Percentiles rank a stretch among this genome's conserved stretches.
Conservation (phyloP, 108 stramenopile genomes). For the Stephanodiscus minutulus region DNA sequence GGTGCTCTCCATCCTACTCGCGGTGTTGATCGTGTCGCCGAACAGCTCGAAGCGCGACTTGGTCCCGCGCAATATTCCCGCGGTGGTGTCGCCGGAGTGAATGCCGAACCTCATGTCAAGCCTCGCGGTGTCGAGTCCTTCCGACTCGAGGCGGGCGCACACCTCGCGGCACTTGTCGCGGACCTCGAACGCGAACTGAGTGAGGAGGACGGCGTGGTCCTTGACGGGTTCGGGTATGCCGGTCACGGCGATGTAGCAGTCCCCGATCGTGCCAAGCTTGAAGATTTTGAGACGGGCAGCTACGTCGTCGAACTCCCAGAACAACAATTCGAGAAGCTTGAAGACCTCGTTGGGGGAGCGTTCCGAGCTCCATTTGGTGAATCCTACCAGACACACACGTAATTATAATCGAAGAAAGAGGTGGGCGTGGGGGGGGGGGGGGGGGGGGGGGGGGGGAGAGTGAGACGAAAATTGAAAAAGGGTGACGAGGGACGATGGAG, state of each 20-base stretch:
- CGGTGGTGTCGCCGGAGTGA: conserved; percentile 61
- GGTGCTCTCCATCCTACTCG: conserved; percentile 65
- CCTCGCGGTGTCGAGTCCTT: conserved; percentile 59
- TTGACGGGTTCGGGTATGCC: conserved; percentile 60
- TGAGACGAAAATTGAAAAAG: conserved; percentile 1
- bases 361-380: conserved; percentile 64
- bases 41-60: conserved; percentile 63
- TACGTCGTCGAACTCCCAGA: conserved; percentile 60
- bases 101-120: conserved; percentile 61
- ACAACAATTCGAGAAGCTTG: conserved; percentile 54
- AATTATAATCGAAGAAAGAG: too few relatives aligned
- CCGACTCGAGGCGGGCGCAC: conserved; percentile 38
- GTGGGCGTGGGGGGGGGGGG: too few relatives aligned
- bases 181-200: conserved; percentile 45
- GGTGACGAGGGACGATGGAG: neutral
- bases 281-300: conserved; percentile 43
- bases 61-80: conserved; percentile 62
- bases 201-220: conserved; percentile 54
- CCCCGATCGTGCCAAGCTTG: conserved; percentile 57
- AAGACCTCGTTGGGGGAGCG: conserved; percentile 60
- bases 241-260: conserved; percentile 66
- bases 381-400: too few relatives aligned
- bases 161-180: conserved; percentile 51
- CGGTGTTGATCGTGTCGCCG: conserved; percentile 70
- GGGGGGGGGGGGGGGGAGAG: neutral